A percentile compares a stretch with the other conserved stretches of the same genome.
These are phyloP conservation scores for Macrophomina pseudophaseolina DNA, from an alignment of 2,329 filamentous ascomycete genomes.

Conservation along the genomic window DNA sequence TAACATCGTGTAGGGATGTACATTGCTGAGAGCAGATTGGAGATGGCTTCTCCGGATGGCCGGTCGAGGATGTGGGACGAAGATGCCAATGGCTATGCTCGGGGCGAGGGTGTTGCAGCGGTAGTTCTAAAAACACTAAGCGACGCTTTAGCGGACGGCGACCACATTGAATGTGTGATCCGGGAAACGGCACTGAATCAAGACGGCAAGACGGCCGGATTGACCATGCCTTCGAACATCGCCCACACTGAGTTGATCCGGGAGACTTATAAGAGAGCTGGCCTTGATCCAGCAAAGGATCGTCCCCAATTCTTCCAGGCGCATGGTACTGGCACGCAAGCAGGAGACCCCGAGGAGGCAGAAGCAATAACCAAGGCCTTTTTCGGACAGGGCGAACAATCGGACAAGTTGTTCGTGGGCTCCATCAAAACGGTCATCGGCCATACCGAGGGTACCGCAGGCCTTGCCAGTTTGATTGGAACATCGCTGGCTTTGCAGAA, in stretches of 20 bases:
- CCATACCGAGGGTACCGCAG: conserved; percentile 48
- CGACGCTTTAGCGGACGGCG: too few relatives aligned
- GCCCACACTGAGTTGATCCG: conserved; percentile 43
- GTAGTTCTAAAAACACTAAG: too few relatives aligned
- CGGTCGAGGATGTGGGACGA: too few relatives aligned
- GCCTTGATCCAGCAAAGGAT: conserved; percentile 35
- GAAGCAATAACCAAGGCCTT: conserved; percentile 26
- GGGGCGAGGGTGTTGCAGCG: too few relatives aligned
- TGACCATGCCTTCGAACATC: conserved; percentile 29
- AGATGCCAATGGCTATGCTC: too few relatives aligned
- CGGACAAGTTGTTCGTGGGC: conserved; percentile 31
- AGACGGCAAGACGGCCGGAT: conserved; percentile 31
- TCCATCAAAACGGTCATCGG: conserved; percentile 48
- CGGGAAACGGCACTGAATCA: too few relatives aligned
- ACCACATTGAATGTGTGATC: too few relatives aligned
- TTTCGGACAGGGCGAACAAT: neutral
- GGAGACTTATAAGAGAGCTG: conserved; percentile 39
- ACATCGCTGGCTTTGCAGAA: conserved; percentile 46
- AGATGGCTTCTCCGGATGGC: too few relatives aligned
- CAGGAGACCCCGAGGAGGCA: conserved; percentile 30
- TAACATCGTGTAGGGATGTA: too few relatives aligned
- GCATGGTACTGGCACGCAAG: conserved; percentile 36
- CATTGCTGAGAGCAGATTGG: too few relatives aligned
- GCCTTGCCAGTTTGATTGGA: conserved; percentile 46
- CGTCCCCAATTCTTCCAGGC: conserved; percentile 40